Conservation (phyloP, 148 eudicot genomes). For the Pharnaceum exiguum region DNA sequence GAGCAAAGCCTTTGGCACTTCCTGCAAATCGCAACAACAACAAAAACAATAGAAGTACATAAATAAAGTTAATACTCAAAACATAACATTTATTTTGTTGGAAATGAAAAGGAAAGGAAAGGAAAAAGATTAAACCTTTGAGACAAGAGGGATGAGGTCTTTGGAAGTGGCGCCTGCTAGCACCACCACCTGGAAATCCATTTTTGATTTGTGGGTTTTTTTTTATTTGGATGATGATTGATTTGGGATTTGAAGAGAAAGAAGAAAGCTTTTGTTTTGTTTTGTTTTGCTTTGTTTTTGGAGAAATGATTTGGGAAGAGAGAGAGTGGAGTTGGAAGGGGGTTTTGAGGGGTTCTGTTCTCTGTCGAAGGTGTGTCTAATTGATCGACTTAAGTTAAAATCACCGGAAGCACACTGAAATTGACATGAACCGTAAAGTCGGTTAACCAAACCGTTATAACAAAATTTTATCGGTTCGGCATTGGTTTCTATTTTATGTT, state of each 20-base stretch:
- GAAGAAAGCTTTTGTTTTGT: too few relatives aligned
- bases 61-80: background rate
- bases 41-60: background rate
- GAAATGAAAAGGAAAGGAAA: background rate
- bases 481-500: too few relatives aligned
- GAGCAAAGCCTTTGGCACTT: conserved; percentile 84
- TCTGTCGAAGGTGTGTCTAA: background rate
- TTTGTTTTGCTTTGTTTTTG: too few relatives aligned
- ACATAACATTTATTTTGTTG: background rate
- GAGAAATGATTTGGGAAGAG: conserved; percentile 1
- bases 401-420: too few relatives aligned
- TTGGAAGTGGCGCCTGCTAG: conserved; percentile 93
- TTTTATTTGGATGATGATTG: too few relatives aligned
- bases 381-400: too few relatives aligned
- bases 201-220: conserved; percentile 6
- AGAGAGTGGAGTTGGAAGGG: conserved; percentile 15
- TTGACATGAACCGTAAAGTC: too few relatives aligned
- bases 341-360: conserved; percentile 13
- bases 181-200: conserved; percentile 98
- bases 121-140: conserved; percentile 40
- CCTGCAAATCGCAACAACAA: conserved; percentile 31
- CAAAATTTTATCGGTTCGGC: too few relatives aligned
- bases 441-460: too few relatives aligned
- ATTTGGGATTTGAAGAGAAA: too few relatives aligned
- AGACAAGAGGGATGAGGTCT: conserved; percentile 74